Evolutionary conservation across 2,329 filamentous ascomycete species (phyloP).

Genomic region (Monilinia fructigena): DNA sequence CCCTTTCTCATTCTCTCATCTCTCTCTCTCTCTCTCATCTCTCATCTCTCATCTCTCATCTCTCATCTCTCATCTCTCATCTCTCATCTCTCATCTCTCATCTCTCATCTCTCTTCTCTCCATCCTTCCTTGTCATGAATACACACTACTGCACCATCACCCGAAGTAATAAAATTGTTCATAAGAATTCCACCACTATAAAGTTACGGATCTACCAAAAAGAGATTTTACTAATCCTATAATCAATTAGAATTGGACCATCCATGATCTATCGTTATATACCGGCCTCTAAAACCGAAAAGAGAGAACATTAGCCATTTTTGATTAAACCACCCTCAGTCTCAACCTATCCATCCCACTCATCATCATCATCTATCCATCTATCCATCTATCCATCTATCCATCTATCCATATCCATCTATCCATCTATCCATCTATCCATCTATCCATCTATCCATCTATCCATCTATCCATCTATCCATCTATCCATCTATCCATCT

Average conservation of each 20-base stretch:
- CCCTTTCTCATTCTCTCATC: too few relatives aligned
- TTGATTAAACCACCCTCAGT: background rate
- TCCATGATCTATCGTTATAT: background rate
- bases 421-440: too few relatives aligned
- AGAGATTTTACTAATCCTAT: constrained; percentile 3
- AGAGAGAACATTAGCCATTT: background rate
- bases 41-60: background rate
- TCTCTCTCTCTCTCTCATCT: too few relatives aligned
- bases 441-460: background rate
- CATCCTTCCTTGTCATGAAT: background rate
- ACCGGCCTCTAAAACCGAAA: constrained; percentile 4
- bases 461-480: background rate
- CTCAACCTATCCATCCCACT: background rate
- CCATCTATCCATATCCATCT: too few relatives aligned
- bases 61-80: background rate
- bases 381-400: background rate
- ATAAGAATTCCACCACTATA: constrained; percentile 10
- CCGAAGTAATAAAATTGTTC: constrained; percentile 12
- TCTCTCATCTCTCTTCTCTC: background rate
- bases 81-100: background rate
- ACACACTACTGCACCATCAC: constrained; percentile 12
- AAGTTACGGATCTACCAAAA: constrained; percentile 12
- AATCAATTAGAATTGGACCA: background rate
- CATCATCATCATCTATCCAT: background rate
- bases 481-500: background rate